These are phyloP conservation scores for Aspergillus brunneoviolaceus DNA, from an alignment of 2,329 filamentous ascomycete genomes.

Conservation along the genomic window DNA sequence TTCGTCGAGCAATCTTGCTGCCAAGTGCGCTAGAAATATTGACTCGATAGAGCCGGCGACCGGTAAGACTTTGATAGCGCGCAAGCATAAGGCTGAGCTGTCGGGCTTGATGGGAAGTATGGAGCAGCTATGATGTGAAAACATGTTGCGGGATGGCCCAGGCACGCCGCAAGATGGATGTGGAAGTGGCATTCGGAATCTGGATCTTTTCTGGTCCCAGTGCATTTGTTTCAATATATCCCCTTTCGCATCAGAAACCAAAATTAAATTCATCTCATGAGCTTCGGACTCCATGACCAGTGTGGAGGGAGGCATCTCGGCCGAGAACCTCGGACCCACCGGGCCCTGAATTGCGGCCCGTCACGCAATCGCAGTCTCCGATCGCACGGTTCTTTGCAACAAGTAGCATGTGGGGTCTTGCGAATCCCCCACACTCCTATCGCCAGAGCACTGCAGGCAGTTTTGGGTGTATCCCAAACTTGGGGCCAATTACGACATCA, in stretches of 20 bases:
- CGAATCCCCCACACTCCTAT: not conserved
- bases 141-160: not conserved
- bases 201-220: too few relatives aligned
- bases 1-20: not conserved
- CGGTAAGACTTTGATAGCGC: not conserved
- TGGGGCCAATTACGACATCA: not conserved
- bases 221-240: too few relatives aligned
- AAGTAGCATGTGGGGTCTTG: too few relatives aligned
- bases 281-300: too few relatives aligned
- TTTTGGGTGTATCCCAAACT: not conserved
- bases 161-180: not conserved
- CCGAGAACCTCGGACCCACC: too few relatives aligned
- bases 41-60: not conserved
- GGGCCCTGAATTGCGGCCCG: not conserved
- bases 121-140: not conserved
- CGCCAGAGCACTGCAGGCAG: too few relatives aligned
- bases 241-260: too few relatives aligned
- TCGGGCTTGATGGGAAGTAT: not conserved
- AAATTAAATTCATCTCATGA: too few relatives aligned
- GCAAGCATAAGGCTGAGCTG: not conserved
- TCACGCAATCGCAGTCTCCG: not conserved
- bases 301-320: too few relatives aligned
- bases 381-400: not conserved
- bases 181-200: too few relatives aligned
- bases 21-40: not conserved